Base-by-base conservation (phyloP, 169 alveolate species). In the Plasmodium coatneyi region DNA sequence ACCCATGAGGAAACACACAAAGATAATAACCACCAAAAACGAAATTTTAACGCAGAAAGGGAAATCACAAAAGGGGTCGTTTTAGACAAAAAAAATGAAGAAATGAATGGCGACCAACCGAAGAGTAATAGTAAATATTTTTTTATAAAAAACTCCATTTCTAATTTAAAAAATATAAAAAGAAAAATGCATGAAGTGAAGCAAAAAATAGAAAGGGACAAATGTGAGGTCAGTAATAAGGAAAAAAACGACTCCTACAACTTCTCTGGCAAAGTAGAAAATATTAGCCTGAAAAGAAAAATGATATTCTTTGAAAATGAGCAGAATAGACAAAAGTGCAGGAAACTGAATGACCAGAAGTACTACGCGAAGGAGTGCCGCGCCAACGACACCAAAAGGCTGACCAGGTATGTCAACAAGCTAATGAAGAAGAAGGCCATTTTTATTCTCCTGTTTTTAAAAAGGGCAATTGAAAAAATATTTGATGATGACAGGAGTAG, bases 391-490 rank as follows among this genome's bases (percentile, higher is more conserved):
- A 36, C 82, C 34, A 80, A 80, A 30, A 56, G 30, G 82, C 66
- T 89, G 9, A 66, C 94, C 49, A 89, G 60, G 72, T 89, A 89
- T 89, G 71, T 89, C 34, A 89, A 78, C 79, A 89, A 89, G 82
- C 90, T 89, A n/a, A 56, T 80, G 91, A 89, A 89, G 54, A 89
- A 89, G 72, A 89, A 89, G 32, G 82, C 89, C 39, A 89, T 89
- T 25, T 41, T 71, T 34, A 49, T 72, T 16, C 94, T 89, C 34
- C 1, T 89, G 82, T 79, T 41, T 43, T 46, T 89, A 80, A 89
- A 89, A 89, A 89, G 90, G 22, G 34, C 43, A 34, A 89, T 89
- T 36, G 94, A 89, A 80, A 79, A 43, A 36, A 89, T 89, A 89
- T 89, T 89, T 39, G 94, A 89, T 79, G 83, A 89, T 16, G 93